These are phyloP conservation scores for Xerophyta viscosa DNA, from an alignment of 106 monocot species.

Conservation along the genomic window DNA sequence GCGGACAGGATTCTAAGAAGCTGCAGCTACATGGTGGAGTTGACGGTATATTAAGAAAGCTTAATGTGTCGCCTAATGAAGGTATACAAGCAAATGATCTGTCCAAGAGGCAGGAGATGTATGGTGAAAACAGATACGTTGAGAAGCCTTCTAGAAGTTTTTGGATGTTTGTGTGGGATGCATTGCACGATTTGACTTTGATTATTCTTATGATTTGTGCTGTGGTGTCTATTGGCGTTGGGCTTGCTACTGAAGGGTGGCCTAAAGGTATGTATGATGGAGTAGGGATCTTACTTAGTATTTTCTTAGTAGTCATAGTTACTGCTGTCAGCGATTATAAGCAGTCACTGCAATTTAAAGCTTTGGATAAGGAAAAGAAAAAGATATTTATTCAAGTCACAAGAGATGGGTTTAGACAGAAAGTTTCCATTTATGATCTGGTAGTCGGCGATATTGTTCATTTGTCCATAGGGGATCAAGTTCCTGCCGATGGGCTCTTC, in stretches of 20 bases:
- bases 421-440: conserved; percentile 74
- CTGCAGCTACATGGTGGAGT: conserved; percentile 54
- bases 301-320: conserved; percentile 72
- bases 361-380: conserved; percentile 88
- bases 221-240: conserved; percentile 59
- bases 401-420: conserved; percentile 76
- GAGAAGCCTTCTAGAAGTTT: conserved; percentile 89
- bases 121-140: conserved; percentile 57
- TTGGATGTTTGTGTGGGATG: conserved; percentile 87
- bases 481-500: conserved; percentile 88
- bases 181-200: conserved; percentile 70
- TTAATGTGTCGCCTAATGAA: conserved; percentile 33
- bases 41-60: conserved; percentile 46
- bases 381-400: conserved; percentile 83
- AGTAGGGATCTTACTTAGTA: conserved; percentile 72
- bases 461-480: conserved; percentile 84
- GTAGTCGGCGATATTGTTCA: conserved; percentile 94
- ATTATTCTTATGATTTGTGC: conserved; percentile 87
- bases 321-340: conserved; percentile 88
- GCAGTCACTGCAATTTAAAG: conserved; percentile 85
- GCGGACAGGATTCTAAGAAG: conserved; percentile 45
- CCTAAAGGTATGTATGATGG: conserved; percentile 93
- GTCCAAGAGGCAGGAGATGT: conserved; percentile 50
- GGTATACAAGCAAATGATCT: conserved; percentile 55
- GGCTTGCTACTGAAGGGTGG: conserved; percentile 78